Evolutionary conservation across 164 flowering plant species (phyloP).

Genomic region (Magnolia kwangsiensis): DNA sequence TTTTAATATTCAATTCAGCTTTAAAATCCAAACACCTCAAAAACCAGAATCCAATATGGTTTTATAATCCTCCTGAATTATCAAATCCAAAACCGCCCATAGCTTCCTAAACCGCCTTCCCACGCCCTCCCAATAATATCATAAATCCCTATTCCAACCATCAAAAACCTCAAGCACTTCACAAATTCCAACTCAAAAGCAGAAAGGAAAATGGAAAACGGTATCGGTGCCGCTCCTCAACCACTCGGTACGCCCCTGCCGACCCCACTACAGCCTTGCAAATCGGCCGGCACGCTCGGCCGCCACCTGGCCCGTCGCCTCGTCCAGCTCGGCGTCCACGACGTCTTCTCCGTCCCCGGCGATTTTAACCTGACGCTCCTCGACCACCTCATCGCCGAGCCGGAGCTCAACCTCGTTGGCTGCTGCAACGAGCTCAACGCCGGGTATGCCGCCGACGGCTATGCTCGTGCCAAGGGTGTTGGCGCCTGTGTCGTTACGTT

Average conservation of each 20-base stretch:
- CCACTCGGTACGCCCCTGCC: neutral
- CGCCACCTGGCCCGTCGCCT: slow-evolving; percentile 88
- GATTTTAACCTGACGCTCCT: slow-evolving; percentile 88
- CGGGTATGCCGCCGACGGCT: slow-evolving; percentile 95
- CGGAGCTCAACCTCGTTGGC: slow-evolving; percentile 65
- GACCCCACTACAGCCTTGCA: neutral
- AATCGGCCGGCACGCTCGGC: slow-evolving; percentile 61
- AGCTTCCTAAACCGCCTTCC: slow-evolving; percentile 1
- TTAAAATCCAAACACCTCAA: neutral
- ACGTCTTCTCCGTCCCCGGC: slow-evolving; percentile 89
- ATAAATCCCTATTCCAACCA: too few species aligned
- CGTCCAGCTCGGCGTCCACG: slow-evolving; percentile 69
- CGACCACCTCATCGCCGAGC: slow-evolving; percentile 80
- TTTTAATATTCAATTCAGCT: too few species aligned
- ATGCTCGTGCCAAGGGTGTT: slow-evolving; percentile 76
- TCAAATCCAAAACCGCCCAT: neutral
- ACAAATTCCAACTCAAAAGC: neutral
- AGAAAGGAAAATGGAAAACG: neutral
- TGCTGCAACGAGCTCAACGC: slow-evolving; percentile 99
- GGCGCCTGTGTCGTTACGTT: slow-evolving; percentile 98
- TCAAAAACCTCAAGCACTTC: neutral
- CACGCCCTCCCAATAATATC: neutral
- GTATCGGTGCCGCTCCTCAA: neutral
- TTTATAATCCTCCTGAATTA: neutral
- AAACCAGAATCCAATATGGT: neutral